Evolutionary conservation across 306 rosid species (phyloP).

Genomic region (Rubus parviflorus): DNA sequence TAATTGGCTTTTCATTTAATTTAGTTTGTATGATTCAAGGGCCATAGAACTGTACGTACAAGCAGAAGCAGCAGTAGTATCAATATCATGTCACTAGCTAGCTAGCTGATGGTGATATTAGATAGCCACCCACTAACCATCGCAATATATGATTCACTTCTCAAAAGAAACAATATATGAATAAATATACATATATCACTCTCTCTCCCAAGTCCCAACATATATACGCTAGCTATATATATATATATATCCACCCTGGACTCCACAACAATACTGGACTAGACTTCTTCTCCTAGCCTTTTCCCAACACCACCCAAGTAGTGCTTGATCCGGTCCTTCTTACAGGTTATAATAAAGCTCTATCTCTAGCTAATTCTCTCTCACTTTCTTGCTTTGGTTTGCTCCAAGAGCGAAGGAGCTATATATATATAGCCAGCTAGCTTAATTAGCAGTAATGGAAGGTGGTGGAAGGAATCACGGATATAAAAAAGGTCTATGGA

Average conservation of each 20-base stretch:
- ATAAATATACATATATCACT: background rate
- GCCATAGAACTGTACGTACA: background rate
- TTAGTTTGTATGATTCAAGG: background rate
- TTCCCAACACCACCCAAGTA: background rate
- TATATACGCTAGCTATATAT: background rate
- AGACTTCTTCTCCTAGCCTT: background rate
- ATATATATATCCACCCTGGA: background rate
- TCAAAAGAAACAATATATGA: too few relatives aligned
- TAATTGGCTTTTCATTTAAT: background rate
- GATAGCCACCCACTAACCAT: background rate
- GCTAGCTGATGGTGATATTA: background rate
- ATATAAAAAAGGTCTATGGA: conserved; percentile 56
- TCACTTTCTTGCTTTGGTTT: background rate
- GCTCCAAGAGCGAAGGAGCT: background rate
- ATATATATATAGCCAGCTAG: background rate
- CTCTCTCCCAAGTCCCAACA: background rate
- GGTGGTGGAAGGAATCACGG: conserved; percentile 25
- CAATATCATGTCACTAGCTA: background rate
- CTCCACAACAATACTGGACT: background rate
- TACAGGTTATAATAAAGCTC: background rate
- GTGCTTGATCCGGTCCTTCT: background rate
- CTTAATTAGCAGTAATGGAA: background rate
- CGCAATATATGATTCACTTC: background rate
- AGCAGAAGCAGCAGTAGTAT: background rate
- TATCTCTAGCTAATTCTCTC: background rate